Percentiles rank a stretch among this genome's conserved stretches.
These are phyloP conservation scores for Epichloe sibirici DNA, from an alignment of 2,329 filamentous ascomycete species.

Conservation along the genomic window DNA sequence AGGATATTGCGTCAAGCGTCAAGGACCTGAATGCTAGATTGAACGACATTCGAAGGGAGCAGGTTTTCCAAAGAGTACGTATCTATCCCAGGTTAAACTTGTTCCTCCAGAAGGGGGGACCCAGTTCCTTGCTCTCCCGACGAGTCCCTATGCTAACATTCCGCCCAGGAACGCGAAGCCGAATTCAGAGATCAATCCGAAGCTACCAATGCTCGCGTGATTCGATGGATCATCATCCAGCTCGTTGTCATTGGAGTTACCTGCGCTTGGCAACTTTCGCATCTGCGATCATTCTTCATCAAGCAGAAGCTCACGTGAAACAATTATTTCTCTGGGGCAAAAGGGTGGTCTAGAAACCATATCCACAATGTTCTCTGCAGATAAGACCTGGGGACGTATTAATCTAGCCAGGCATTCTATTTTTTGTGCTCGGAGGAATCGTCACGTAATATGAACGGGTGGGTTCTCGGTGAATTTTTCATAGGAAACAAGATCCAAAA, in stretches of 20 bases:
- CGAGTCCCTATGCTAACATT: background rate
- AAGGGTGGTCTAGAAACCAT: background rate
- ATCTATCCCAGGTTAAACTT: slow-evolving; percentile 7
- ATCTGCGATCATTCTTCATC: slow-evolving; percentile 96
- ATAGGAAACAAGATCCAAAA: background rate
- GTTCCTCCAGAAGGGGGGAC: background rate
- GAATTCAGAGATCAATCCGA: slow-evolving; percentile 98
- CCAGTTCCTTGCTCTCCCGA: background rate
- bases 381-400: background rate
- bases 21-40: slow-evolving; percentile 80
- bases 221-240: slow-evolving; percentile 90
- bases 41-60: slow-evolving; percentile 82
- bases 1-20: slow-evolving; percentile 78
- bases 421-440: background rate
- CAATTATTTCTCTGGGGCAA: background rate
- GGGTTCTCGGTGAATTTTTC: background rate
- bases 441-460: background rate
- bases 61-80: slow-evolving; percentile 85
- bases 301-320: slow-evolving; percentile 92
- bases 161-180: slow-evolving; percentile 74
- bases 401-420: too few relatives aligned
- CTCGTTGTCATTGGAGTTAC: slow-evolving; percentile 72
- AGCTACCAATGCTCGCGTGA: slow-evolving; percentile 77
- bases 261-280: slow-evolving; percentile 93
- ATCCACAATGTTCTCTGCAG: background rate